phyloP scores from a whole-genome alignment of 1,284 basidiomycete genomes.

The Tremellales sp. region DNA sequence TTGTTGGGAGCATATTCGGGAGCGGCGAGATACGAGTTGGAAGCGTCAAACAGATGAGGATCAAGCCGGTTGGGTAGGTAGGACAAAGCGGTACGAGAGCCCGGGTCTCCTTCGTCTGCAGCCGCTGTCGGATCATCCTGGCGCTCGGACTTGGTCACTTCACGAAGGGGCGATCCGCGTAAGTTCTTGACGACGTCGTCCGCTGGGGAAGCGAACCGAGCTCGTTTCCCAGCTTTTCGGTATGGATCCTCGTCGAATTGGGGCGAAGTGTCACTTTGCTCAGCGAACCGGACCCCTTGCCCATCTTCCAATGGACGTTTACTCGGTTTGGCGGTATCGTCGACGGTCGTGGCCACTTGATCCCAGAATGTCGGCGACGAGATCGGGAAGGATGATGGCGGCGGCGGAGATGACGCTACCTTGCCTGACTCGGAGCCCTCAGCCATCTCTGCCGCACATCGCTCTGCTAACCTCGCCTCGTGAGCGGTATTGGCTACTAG shows the following conservation, averaged over 20 bases:
- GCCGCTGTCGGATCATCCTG: too few species aligned
- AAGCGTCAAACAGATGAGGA: slow-evolving; percentile 14
- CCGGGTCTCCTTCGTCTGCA: not conserved
- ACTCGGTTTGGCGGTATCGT: slow-evolving; percentile 1
- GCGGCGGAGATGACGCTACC: not conserved
- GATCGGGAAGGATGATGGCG: slow-evolving; percentile 25
- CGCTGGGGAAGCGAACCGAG: slow-evolving; percentile 9
- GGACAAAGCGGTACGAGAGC: slow-evolving; percentile 15
- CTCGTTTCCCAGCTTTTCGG: slow-evolving; percentile 5
- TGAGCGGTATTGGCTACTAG: too few species aligned
- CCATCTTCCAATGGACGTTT: slow-evolving; percentile 1
- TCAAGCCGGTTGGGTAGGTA: slow-evolving; percentile 31
- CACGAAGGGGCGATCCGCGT: not conserved
- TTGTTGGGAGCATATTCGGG: slow-evolving; percentile 67
- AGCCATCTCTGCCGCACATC: too few species aligned
- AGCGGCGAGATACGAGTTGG: slow-evolving; percentile 35
- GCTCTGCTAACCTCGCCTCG: too few species aligned
- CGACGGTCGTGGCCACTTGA: slow-evolving; percentile 20
- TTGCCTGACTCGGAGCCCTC: too few species aligned
- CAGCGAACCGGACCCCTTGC: not conserved
- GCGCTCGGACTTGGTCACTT: not conserved
- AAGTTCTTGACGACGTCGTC: not conserved
- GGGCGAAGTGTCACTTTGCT: not conserved
- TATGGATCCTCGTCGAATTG: not conserved
- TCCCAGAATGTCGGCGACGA: slow-evolving; percentile 37